Percentiles rank a stretch among this genome's conserved stretches.
Evolutionary conservation across 2,329 filamentous ascomycete genomes (phyloP).

Genomic region (Coniella lustricola): DNA sequence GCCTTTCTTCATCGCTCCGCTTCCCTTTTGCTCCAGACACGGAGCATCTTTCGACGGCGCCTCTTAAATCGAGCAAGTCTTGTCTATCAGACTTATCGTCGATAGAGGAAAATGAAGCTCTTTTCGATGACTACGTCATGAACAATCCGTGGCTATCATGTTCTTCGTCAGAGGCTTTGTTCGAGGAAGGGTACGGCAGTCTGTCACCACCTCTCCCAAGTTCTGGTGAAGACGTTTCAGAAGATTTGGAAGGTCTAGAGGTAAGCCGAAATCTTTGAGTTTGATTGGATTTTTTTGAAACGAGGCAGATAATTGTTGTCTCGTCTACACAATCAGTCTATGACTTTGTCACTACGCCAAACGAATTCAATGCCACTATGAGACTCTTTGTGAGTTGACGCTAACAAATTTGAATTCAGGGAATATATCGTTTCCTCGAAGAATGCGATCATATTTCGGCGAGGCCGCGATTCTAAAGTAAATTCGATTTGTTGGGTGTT

Average conservation of each 20-base stretch:
- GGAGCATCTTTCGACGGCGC: slow-evolving; percentile 28
- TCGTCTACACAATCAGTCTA: no score
- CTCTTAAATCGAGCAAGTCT: slow-evolving; percentile 42
- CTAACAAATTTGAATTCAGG: slow-evolving; percentile 20
- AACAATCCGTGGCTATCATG: slow-evolving; percentile 42
- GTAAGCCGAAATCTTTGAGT: neutral
- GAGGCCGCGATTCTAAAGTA: slow-evolving; percentile 7
- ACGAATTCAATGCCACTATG: neutral
- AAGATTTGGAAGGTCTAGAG: slow-evolving; percentile 48
- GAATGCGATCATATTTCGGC: slow-evolving; percentile 42
- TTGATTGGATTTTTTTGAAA: neutral
- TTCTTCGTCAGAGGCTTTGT: slow-evolving; percentile 23
- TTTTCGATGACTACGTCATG: slow-evolving; percentile 34
- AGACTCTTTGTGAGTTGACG: neutral
- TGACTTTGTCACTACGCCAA: no score
- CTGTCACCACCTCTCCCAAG: slow-evolving; percentile 39
- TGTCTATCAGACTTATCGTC: slow-evolving; percentile 25
- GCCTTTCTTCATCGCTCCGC: slow-evolving; percentile 65
- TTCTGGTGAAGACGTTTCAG: slow-evolving; percentile 37
- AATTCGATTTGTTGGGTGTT: slow-evolving; percentile 1
- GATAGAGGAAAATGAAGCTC: slow-evolving; percentile 33
- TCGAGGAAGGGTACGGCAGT: slow-evolving; percentile 42
- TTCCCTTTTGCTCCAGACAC: slow-evolving; percentile 75
- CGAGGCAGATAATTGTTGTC: no score
- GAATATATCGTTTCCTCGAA: slow-evolving; percentile 51